Base-by-base conservation (phyloP, 345 rosid species). In the Linum lewisii region DNA sequence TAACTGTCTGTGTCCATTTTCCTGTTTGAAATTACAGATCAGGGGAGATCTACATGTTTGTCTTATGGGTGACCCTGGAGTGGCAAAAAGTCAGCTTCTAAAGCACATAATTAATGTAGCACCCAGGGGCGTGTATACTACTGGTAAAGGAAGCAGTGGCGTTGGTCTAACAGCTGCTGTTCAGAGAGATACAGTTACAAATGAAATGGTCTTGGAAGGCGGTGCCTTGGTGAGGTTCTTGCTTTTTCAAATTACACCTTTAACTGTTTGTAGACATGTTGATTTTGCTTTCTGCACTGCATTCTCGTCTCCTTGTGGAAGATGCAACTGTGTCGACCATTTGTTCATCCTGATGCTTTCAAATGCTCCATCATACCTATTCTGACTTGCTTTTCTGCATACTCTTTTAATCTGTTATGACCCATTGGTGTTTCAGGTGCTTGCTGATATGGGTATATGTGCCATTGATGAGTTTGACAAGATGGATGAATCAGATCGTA, bases 41-140 rank as follows among this genome's bases (percentile, higher is more conserved):
- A 80, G 99, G 68, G 97, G 99, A 75, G 99, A 93, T 76, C 58
- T 93, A 63, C 97, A 93, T 78, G 73, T 93, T 65, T 90, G 97
- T 69, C 66, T 93, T 80, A 89, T 93, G 97, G 99, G 99, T 63
- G 99, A 93, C 80, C 99, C 99, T 76, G 97, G 99, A 50, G 97
- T 90, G 72, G 99, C 99, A 66, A 93, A 89, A 65, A 87, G 97
- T 85, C 99, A 93, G 79, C 97, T 93, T 73, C 91, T 93, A 68
- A 93, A 93, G 87, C 96, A 93, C 84, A 87, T 93, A 45, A 85
- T 89, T 61, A 87, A 87, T 57, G 92, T 93, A 55, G 99, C 97
- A 50, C 99, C 97, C 11, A 82, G 95, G 69, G 97, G 90, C 58
- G 81, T 93, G 61, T 93, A 89, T 71, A 93, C 99, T 51, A 93